Percentiles rank a stretch among this genome's conserved stretches.
Evolutionary conservation across 2,329 filamentous ascomycete genomes (phyloP).

Genomic region (Pyrenophora tritici-repentis): DNA sequence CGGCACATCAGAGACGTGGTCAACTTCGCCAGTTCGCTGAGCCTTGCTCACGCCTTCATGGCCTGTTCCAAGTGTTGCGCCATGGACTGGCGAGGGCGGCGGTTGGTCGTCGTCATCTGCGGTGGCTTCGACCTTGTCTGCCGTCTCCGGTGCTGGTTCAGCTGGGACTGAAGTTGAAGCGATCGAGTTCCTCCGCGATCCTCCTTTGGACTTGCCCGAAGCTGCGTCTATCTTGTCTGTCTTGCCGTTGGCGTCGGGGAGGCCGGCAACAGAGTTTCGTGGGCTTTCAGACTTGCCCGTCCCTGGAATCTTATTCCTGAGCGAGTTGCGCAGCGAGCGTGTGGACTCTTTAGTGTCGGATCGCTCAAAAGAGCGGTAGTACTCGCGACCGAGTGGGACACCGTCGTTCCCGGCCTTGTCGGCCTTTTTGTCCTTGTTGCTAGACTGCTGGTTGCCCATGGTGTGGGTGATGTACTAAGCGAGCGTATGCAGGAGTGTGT

Average conservation of each 20-base stretch:
- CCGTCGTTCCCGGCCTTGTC: conserved; percentile 53
- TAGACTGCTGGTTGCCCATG: conserved; percentile 81
- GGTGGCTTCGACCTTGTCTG: conserved; percentile 42
- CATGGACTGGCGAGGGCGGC: conserved; percentile 87
- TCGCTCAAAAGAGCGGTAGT: conserved; percentile 86
- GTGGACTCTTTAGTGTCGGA: conserved; percentile 93
- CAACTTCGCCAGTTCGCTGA: conserved; percentile 86
- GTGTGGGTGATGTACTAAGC: conserved; percentile 44
- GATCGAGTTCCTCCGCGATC: conserved; percentile 44
- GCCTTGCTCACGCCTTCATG: conserved; percentile 80
- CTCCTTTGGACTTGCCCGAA: conserved; percentile 67
- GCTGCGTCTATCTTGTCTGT: conserved; percentile 73
- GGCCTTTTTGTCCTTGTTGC: conserved; percentile 55
- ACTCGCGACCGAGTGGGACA: conserved; percentile 70
- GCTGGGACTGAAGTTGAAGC: conserved; percentile 46
- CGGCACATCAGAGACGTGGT: conserved; percentile 89
- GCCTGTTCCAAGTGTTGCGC: conserved; percentile 71
- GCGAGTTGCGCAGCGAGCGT: conserved; percentile 77
- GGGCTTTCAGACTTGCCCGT: conserved; percentile 77
- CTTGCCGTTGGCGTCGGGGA: conserved; percentile 58
- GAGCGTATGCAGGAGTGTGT: conserved; percentile 10
- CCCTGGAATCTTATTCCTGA: conserved; percentile 88
- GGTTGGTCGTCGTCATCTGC: conserved; percentile 47
- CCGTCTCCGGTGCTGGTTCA: conserved; percentile 46
- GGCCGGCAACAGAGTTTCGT: conserved; percentile 67